phyloP scores from a whole-genome alignment of 108 stramenopile genomes.

The Pseudonitzschia delicatissima region DNA sequence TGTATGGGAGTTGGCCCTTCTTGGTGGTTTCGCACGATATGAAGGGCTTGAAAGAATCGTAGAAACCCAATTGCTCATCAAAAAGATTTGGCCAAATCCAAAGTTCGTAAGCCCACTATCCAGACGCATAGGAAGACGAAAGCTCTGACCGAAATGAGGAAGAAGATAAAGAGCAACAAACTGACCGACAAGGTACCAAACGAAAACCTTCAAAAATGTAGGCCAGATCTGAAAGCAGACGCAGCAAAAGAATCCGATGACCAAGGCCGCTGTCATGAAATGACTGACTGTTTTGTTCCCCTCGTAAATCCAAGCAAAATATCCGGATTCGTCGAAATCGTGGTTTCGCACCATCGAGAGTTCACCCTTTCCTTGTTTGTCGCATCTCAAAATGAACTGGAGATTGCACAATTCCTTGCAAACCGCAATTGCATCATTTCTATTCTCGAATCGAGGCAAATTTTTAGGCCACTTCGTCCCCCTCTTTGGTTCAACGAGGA shows the following conservation, averaged over 20 bases:
- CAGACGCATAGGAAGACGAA: slow-evolving; percentile 91
- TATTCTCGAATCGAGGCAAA: slow-evolving; percentile 76
- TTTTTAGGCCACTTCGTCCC: slow-evolving; percentile 89
- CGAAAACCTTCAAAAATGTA: slow-evolving; percentile 91
- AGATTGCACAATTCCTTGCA: slow-evolving; percentile 80
- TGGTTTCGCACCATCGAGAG: slow-evolving; percentile 78
- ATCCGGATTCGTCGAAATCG: slow-evolving; percentile 90
- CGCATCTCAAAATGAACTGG: slow-evolving; percentile 91
- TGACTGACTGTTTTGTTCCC: slow-evolving; percentile 93
- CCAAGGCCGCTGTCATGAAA: slow-evolving; percentile 89
- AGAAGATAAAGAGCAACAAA: slow-evolving; percentile 91
- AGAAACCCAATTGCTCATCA: slow-evolving; percentile 93
- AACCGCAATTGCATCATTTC: slow-evolving; percentile 80
- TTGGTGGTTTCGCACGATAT: slow-evolving; percentile 81
- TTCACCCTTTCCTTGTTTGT: slow-evolving; percentile 90
- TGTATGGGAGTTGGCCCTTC: slow-evolving; percentile 88
- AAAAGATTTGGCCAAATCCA: slow-evolving; percentile 98
- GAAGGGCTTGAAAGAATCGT: slow-evolving; percentile 94
- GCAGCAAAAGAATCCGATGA: slow-evolving; percentile 91
- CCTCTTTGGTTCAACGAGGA: slow-evolving; percentile 88
- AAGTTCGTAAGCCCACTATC: slow-evolving; percentile 93
- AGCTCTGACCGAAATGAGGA: slow-evolving; percentile 83
- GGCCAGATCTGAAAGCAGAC: slow-evolving; percentile 99
- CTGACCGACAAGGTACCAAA: slow-evolving; percentile 98
- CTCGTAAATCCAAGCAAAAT: slow-evolving; percentile 97